Percentiles rank a stretch among this genome's conserved stretches.
phyloP scores from a whole-genome alignment of 176 grass and related monocot genomes.

The Cocos nucifera region DNA sequence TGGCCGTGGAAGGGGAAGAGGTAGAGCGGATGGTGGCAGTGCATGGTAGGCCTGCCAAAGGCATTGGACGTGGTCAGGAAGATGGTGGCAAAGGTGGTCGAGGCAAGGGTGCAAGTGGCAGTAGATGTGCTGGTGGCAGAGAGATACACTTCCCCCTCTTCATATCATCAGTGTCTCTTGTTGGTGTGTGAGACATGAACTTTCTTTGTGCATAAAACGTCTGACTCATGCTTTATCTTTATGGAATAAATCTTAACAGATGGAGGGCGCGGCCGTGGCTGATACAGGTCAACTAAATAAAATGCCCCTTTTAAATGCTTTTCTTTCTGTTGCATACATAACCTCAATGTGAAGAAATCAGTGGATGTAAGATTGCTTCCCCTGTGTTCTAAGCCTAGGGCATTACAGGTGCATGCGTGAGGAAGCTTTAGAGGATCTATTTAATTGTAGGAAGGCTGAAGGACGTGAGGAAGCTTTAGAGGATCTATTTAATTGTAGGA shows the following conservation, averaged over 20 bases:
- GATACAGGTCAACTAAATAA: background rate
- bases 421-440: no score
- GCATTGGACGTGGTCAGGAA: slow-evolving; percentile 19
- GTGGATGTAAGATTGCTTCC: no score
- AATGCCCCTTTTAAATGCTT: slow-evolving; percentile 1
- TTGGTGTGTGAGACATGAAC: background rate
- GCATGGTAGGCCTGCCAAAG: slow-evolving; percentile 19
- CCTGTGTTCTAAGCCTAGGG: no score
- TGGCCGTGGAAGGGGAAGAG: slow-evolving; percentile 29
- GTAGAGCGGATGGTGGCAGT: slow-evolving; percentile 8
- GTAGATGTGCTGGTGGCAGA: slow-evolving; percentile 14
- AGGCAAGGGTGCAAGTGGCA: slow-evolving; percentile 15
- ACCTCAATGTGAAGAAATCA: background rate
- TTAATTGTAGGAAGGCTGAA: no score
- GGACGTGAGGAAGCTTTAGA: no score
- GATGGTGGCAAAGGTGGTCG: slow-evolving; percentile 23
- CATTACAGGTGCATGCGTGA: no score
- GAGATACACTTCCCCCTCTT: slow-evolving; percentile 1
- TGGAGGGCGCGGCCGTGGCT: slow-evolving; percentile 23
- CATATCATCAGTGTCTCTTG: no score
- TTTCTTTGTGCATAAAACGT: background rate
- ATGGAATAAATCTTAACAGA: background rate
- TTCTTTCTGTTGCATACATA: background rate
- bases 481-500: no score
- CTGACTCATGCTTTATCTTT: background rate